A percentile compares a stretch with the other conserved stretches of the same genome.
Conservation (phyloP, 2,329 filamentous ascomycete genomes). For the Penicillium sp. region DNA sequence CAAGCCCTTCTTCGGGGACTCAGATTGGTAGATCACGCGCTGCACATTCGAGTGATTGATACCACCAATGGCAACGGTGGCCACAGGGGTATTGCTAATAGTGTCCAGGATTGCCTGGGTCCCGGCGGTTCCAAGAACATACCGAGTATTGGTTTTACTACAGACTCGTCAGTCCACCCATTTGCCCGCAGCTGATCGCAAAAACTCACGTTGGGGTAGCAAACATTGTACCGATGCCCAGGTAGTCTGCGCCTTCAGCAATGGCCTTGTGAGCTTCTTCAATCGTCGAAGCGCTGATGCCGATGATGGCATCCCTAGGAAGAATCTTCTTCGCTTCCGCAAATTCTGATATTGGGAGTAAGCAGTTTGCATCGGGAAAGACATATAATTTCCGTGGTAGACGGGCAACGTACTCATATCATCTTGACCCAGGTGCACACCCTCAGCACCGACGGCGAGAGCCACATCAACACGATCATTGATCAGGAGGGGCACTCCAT, state of each 20-base stretch:
- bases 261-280: constrained; percentile 76
- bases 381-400: background rate
- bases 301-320: constrained; percentile 79
- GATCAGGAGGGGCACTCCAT: constrained; percentile 80
- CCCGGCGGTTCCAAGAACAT: constrained; percentile 75
- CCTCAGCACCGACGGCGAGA: constrained; percentile 81
- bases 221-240: constrained; percentile 89
- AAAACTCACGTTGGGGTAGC: constrained; percentile 74
- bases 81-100: constrained; percentile 56
- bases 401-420: constrained; percentile 69
- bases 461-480: constrained; percentile 94
- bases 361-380: background rate
- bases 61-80: constrained; percentile 81
- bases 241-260: constrained; percentile 79
- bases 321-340: constrained; percentile 71
- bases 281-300: constrained; percentile 78
- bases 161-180: constrained; percentile 8
- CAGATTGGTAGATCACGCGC: constrained; percentile 73
- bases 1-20: constrained; percentile 61
- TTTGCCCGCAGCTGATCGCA: background rate
- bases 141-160: constrained; percentile 85
- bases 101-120: constrained; percentile 67
- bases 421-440: constrained; percentile 93
- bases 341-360: constrained; percentile 35
- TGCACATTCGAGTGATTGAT: constrained; percentile 78